These are phyloP conservation scores for Xylaria nigripes DNA, from an alignment of 495 filamentous ascomycete species.

Conservation along the genomic window DNA sequence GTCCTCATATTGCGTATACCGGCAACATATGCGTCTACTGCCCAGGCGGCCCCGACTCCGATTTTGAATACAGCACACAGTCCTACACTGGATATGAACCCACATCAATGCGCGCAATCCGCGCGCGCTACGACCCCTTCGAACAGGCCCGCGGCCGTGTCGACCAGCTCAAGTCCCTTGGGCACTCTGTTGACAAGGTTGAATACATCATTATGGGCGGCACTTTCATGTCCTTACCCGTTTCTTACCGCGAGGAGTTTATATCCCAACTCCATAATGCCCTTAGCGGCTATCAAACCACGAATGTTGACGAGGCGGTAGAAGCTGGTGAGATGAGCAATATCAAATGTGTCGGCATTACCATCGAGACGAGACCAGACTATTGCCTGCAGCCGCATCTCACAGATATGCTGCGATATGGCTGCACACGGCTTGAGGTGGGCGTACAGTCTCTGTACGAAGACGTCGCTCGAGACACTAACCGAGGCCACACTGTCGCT, in stretches of 20 bases:
- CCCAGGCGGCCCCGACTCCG: constrained; percentile 91
- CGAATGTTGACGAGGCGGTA: constrained; percentile 91
- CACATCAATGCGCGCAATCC: constrained; percentile 95
- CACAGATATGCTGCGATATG: constrained; percentile 89
- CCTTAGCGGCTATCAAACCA: constrained; percentile 82
- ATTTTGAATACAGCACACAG: constrained; percentile 98
- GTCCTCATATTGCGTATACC: constrained; percentile 93
- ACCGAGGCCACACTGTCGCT: constrained; percentile 91
- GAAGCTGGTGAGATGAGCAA: constrained; percentile 85
- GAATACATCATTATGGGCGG: constrained; percentile 99
- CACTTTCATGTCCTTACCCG: constrained; percentile 93
- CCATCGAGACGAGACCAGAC: constrained; percentile 93
- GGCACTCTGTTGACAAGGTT: constrained; percentile 96
- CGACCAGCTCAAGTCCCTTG: constrained; percentile 88
- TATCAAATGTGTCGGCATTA: constrained; percentile 96
- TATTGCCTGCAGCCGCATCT: constrained; percentile 92
- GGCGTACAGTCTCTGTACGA: constrained; percentile 96
- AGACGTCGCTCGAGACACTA: constrained; percentile 96
- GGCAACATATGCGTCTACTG: constrained; percentile 99
- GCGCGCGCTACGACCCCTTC: constrained; percentile 94
- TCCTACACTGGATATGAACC: constrained; percentile 98
- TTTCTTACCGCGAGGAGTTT: constrained; percentile 82
- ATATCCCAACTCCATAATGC: constrained; percentile 96
- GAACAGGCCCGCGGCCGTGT: constrained; percentile 94
- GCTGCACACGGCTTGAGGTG: constrained; percentile 88